These are phyloP conservation scores for Bromus sterilis DNA, from an alignment of 176 grass and related monocot genomes.

Conservation along the genomic window DNA sequence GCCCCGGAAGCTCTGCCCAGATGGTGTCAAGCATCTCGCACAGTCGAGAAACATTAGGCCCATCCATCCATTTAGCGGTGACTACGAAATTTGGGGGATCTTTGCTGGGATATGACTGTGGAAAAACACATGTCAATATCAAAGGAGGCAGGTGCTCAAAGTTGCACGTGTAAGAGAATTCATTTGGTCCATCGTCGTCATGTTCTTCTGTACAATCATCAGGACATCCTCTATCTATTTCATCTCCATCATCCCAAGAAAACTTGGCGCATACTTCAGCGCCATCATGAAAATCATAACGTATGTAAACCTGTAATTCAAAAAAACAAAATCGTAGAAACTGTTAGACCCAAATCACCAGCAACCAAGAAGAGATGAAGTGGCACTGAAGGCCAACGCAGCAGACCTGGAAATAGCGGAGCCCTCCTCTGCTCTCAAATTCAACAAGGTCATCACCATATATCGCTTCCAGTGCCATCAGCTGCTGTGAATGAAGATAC, in stretches of 20 bases:
- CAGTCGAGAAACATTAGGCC: conserved; percentile 28
- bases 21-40: conserved; percentile 51
- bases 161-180: conserved; percentile 32
- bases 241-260: neutral
- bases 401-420: conserved; percentile 38
- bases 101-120: conserved; percentile 37
- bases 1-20: conserved; percentile 38
- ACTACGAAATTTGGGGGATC: conserved; percentile 37
- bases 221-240: neutral
- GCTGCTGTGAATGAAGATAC: conserved; percentile 13
- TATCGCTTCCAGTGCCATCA: conserved; percentile 48
- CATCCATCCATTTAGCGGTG: conserved; percentile 50
- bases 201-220: neutral
- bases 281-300: neutral
- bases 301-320: conserved; percentile 15
- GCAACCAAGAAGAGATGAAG: neutral
- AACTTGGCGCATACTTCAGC: conserved; percentile 11
- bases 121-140: conserved; percentile 45
- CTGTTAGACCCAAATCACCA: neutral
- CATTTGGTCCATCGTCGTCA: neutral
- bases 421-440: conserved; percentile 28
- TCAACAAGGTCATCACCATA: conserved; percentile 31
- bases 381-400: neutral
- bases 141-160: conserved; percentile 45
- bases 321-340: neutral